Conservation (phyloP, 1,284 basidiomycete genomes). For the Meripilus lineatus region DNA sequence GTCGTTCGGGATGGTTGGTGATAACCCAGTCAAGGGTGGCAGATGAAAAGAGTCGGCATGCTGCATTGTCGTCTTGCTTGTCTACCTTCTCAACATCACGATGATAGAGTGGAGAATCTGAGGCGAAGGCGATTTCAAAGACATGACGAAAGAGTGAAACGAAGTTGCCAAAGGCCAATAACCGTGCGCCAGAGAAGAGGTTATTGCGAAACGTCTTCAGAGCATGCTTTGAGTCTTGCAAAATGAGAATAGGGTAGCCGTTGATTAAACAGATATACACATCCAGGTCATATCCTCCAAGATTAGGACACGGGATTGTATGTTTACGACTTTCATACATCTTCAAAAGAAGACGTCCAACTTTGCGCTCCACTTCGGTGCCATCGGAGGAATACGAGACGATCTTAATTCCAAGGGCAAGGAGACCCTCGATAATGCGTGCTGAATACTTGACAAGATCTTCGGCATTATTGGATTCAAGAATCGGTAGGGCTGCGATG, state of each 20-base stretch:
- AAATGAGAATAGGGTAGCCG: constrained; percentile 15
- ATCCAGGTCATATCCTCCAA: background rate
- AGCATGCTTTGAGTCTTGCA: constrained; percentile 30
- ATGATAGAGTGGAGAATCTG: constrained; percentile 19
- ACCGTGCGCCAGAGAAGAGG: constrained; percentile 12
- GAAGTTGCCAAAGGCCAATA: constrained; percentile 5
- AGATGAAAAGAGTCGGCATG: constrained; percentile 25
- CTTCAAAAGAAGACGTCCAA: constrained; percentile 12
- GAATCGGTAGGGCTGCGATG: constrained; percentile 24
- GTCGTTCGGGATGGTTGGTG: constrained; percentile 8
- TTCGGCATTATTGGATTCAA: constrained; percentile 13
- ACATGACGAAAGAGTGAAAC: constrained; percentile 3
- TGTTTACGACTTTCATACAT: constrained; percentile 1
- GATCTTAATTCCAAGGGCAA: constrained; percentile 5
- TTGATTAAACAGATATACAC: constrained; percentile 12
- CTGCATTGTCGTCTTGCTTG: constrained; percentile 38
- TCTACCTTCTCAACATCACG: constrained; percentile 34
- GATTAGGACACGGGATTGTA: constrained; percentile 12
- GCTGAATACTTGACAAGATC: constrained; percentile 12
- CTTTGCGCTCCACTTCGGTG: constrained; percentile 18
- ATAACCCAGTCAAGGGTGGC: constrained; percentile 11
- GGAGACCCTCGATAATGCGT: constrained; percentile 9
- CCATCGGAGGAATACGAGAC: constrained; percentile 14
- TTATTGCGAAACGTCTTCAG: constrained; percentile 29
- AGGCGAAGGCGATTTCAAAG: constrained; percentile 2